Conservation (phyloP, 495 filamentous ascomycete genomes). For the Penicillium manginii region DNA sequence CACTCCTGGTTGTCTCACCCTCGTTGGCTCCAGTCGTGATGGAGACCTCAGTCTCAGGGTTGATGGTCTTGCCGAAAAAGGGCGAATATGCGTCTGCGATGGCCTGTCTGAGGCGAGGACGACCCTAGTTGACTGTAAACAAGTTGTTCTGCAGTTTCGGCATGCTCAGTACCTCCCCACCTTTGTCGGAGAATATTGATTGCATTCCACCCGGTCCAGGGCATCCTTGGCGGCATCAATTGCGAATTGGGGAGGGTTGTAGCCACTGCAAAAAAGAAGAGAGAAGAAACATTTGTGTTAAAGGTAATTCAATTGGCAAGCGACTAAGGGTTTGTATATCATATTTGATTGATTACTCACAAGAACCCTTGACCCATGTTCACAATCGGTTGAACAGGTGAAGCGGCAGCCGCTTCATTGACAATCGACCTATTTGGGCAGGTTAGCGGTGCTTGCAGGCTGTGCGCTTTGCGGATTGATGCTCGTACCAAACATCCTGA, state of each 20-base stretch:
- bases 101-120: conserved; percentile 87
- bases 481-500: conserved; percentile 88
- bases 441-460: neutral
- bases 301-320: neutral
- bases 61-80: conserved; percentile 74
- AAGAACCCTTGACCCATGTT: conserved; percentile 99
- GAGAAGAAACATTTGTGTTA: neutral
- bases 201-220: conserved; percentile 92
- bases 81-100: conserved; percentile 88
- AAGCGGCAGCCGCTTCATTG: conserved; percentile 86
- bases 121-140: conserved; percentile 55
- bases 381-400: conserved; percentile 86
- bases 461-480: neutral
- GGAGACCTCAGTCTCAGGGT: conserved; percentile 89
- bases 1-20: conserved; percentile 46
- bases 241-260: conserved; percentile 93
- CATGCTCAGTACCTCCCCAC: conserved; percentile 30
- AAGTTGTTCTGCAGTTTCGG: neutral
- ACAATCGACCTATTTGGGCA: conserved; percentile 74
- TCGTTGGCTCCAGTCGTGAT: conserved; percentile 98
- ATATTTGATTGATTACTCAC: conserved; percentile 38
- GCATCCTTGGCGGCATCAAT: conserved; percentile 88
- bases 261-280: conserved; percentile 60
- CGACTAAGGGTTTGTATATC: neutral
- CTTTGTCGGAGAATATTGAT: conserved; percentile 96